phyloP scores from a whole-genome alignment of 768 basidiomycete genomes.

The Rhodotorula sphaerocarpa region DNA sequence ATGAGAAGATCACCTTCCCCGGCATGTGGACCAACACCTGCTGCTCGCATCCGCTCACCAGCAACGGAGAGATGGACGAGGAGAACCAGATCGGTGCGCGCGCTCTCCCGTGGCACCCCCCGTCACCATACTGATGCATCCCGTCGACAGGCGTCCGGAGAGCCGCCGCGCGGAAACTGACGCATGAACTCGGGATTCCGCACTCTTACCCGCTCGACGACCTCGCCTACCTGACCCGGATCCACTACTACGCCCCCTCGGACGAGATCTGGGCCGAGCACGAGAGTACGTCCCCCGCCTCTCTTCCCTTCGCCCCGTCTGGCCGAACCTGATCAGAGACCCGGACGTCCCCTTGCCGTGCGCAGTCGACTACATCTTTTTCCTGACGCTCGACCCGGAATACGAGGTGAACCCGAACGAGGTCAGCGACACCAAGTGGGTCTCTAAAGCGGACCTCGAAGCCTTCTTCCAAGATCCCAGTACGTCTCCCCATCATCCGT shows the following conservation, averaged over 20 bases:
- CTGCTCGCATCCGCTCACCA: conserved; percentile 79
- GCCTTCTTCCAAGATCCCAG: conserved; percentile 77
- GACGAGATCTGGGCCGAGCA: conserved; percentile 95
- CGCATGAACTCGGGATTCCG: conserved; percentile 94
- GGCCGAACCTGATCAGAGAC: too few relatives aligned
- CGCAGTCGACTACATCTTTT: conserved; percentile 93
- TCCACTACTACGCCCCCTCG: conserved; percentile 94
- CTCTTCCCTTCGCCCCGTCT: not conserved
- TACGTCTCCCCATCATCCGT: conserved; percentile 46
- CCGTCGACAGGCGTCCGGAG: conserved; percentile 61
- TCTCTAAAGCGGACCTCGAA: conserved; percentile 79
- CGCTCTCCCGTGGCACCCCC: too few relatives aligned
- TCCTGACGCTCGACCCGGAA: conserved; percentile 78
- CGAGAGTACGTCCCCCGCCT: conserved; percentile 57
- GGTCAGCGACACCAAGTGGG: conserved; percentile 82
- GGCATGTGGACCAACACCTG: conserved; percentile 99
- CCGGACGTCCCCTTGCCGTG: not conserved
- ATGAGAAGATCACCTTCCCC: conserved; percentile 99
- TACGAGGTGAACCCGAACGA: conserved; percentile 79
- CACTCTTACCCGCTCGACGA: conserved; percentile 62
- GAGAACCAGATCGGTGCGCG: conserved; percentile 56
- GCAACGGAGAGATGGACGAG: conserved; percentile 67
- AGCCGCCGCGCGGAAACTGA: conserved; percentile 90
- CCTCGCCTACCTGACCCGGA: conserved; percentile 89
- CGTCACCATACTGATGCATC: not conserved